Evolutionary conservation across 257 asterid genomes (phyloP), one percentile per base, ranked within the genome.

Genomic region (Asclepias syriaca): DNA sequence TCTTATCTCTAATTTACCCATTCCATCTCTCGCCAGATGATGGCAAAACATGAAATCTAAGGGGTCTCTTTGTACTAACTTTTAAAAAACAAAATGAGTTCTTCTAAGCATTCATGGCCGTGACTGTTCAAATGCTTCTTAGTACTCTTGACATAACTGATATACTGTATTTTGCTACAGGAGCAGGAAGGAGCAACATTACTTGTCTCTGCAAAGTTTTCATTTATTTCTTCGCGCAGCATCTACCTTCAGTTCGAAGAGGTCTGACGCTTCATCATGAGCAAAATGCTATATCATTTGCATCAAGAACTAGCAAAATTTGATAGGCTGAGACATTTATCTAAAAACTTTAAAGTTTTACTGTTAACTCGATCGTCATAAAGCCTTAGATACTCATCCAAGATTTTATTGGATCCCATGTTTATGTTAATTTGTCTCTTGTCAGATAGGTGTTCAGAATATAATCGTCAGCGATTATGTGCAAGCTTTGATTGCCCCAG

Each of bases 151-250:
- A 37, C 54, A 27, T 21, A 65, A 64, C 9, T 67, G 40, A 45
- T 37, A 68, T 16, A 9, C 40, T 19, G 59, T 22, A 40, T 49
- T 27, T 55, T 59, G 27, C 40, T 50, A 65, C 89, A 91, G 97
- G 97, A 92, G 81, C 86, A 89, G 39, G 98, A 90, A 84, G 97
- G 97, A 69, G 97, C 96, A 64, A 90, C 98, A 10, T 77, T 93
- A 77, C 58, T 90, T 13, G 96, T 93, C 40, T 80, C 95, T 32
- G 97, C 97, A 34, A 90, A 83, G 71, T 87, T 93, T 80, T 86
- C 98, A n/a, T 83, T 87, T 69, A 86, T 89, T 75, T 90, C 98
- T 14, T n/a, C 46, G 11, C 88, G 93, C 50, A 90, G 84, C 85
- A 93, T 86, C 81, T 87, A 84, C 79, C 97, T 93, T 32, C 86